Conservation (phyloP, 768 basidiomycete species). For the Naganishia kalamii region DNA sequence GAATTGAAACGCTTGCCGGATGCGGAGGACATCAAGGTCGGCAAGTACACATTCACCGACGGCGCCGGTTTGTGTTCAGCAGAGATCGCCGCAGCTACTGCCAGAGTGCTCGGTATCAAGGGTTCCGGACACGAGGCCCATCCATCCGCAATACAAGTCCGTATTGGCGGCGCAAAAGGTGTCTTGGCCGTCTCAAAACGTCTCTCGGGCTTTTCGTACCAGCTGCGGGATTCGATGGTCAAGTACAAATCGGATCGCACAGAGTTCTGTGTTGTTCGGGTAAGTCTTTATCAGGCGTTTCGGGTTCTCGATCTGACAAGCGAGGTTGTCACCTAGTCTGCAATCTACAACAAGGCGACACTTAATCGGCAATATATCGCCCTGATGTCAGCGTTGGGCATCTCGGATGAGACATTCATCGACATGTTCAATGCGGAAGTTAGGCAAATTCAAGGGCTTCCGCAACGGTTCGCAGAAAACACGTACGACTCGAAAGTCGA, state of each 20-base stretch:
- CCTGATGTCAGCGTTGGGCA: constrained; percentile 39
- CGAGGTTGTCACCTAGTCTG: neutral
- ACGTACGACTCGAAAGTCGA: neutral
- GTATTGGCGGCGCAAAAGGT: constrained; percentile 24
- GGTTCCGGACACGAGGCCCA: constrained; percentile 17
- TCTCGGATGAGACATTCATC: constrained; percentile 35
- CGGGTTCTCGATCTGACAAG: neutral
- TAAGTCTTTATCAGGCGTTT: neutral
- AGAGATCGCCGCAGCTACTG: constrained; percentile 25
- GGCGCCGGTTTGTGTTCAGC: constrained; percentile 25
- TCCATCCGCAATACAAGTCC: constrained; percentile 29
- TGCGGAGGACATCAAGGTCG: constrained; percentile 12
- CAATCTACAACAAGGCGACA: constrained; percentile 18
- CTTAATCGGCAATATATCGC: constrained; percentile 46
- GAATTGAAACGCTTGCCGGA: constrained; percentile 10
- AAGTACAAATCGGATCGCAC: constrained; percentile 26
- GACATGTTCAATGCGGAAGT: constrained; percentile 39
- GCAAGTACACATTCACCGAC: constrained; percentile 25
- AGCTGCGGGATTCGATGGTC: constrained; percentile 27
- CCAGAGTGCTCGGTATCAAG: constrained; percentile 24
- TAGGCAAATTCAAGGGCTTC: neutral
- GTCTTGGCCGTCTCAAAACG: constrained; percentile 1
- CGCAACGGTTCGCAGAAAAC: neutral
- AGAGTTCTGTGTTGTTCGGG: constrained; percentile 28
- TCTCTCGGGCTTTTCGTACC: constrained; percentile 1